Evolutionary conservation across 305 asterid genomes (phyloP).

Genomic region (Lippia alba): DNA sequence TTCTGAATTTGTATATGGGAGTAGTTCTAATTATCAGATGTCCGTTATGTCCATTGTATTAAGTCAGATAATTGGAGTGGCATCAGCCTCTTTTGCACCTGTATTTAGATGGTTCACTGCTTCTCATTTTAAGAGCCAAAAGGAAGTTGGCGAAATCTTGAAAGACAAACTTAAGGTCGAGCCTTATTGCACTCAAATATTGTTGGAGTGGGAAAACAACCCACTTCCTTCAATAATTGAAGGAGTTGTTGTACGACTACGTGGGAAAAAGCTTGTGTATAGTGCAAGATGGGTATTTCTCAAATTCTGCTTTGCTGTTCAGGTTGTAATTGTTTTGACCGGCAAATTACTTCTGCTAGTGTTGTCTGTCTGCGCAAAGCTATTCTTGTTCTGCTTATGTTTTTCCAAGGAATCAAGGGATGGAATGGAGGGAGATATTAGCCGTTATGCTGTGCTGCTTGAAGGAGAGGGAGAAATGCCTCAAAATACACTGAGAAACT

Average conservation of each 20-base stretch:
- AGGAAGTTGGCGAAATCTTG: slow-evolving; percentile 12
- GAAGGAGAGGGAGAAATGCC: background rate
- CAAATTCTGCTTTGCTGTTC: slow-evolving; percentile 31
- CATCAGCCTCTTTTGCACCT: slow-evolving; percentile 29
- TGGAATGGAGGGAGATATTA: background rate
- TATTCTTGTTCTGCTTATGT: slow-evolving; percentile 4
- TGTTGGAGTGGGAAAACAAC: slow-evolving; percentile 44
- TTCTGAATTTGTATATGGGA: background rate
- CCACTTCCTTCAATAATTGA: slow-evolving; percentile 34
- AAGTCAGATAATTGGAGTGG: slow-evolving; percentile 37
- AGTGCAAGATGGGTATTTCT: slow-evolving; percentile 36
- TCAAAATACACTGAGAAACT: background rate
- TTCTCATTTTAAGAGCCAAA: slow-evolving; percentile 14
- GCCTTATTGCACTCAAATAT: slow-evolving; percentile 36
- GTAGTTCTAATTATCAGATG: slow-evolving; percentile 28
- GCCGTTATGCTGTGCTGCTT: background rate
- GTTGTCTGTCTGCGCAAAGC: slow-evolving; percentile 8
- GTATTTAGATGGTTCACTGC: slow-evolving; percentile 35
- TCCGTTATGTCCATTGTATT: slow-evolving; percentile 27
- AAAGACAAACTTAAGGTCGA: slow-evolving; percentile 35
- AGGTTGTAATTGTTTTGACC: slow-evolving; percentile 32
- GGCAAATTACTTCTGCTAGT: slow-evolving; percentile 37
- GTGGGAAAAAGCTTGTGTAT: slow-evolving; percentile 35
- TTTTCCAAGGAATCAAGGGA: background rate
- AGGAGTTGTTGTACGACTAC: background rate